phyloP scores from a whole-genome alignment of 495 filamentous ascomycete genomes.

The Neurospora intermedia region DNA sequence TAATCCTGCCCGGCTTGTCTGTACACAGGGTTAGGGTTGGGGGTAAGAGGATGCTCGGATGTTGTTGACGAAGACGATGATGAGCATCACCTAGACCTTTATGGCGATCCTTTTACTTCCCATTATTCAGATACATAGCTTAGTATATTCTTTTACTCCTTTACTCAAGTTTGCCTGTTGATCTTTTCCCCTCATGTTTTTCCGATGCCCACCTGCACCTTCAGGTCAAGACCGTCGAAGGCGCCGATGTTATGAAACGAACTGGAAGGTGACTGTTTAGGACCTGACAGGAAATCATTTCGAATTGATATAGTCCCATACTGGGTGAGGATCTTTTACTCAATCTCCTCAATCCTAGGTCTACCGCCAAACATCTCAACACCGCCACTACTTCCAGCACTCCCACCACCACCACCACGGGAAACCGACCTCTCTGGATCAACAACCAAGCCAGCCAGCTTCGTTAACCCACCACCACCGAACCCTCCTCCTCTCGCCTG shows the following conservation, averaged over 20 bases:
- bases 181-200: background rate
- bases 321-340: slow-evolving; percentile 11
- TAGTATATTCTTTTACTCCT: too few species aligned
- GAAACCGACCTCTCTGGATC: slow-evolving; percentile 13
- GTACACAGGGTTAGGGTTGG: background rate
- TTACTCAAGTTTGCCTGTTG: background rate
- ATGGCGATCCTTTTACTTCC: too few species aligned
- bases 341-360: slow-evolving; percentile 39
- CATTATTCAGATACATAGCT: too few species aligned
- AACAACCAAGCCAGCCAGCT: slow-evolving; percentile 36
- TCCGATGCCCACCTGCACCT: background rate
- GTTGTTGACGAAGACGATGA: background rate
- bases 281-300: background rate
- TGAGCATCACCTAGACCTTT: background rate
- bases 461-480: slow-evolving; percentile 15
- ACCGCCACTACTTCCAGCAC: background rate
- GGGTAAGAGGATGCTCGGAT: background rate
- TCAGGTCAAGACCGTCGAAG: background rate
- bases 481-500: background rate
- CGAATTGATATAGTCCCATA: background rate
- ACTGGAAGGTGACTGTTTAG: background rate
- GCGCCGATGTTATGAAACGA: background rate
- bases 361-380: background rate
- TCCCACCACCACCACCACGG: slow-evolving; percentile 8
- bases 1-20: background rate